Evolutionary conservation across 1,284 basidiomycete species (phyloP).

Genomic region (Tilletia caries): DNA sequence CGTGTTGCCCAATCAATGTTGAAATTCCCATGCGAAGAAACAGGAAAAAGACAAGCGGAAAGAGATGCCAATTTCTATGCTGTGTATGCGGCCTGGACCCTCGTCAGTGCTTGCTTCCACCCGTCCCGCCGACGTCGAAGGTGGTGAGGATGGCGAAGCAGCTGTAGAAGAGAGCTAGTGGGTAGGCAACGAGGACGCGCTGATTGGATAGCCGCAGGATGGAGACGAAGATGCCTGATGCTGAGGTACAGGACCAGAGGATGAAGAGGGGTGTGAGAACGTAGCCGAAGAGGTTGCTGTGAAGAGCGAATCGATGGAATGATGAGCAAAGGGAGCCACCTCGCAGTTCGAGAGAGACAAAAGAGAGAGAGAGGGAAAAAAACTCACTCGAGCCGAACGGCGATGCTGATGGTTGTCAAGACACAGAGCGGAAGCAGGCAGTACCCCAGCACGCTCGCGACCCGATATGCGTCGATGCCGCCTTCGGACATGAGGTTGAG

Average conservation of each 20-base stretch:
- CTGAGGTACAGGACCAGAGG: conserved; percentile 50
- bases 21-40: no score
- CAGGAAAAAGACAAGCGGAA: no score
- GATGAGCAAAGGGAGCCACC: background rate
- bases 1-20: no score
- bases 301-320: background rate
- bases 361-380: background rate
- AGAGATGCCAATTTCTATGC: no score
- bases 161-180: conserved; percentile 50
- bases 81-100: no score
- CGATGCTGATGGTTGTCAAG: conserved; percentile 83
- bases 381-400: conserved; percentile 81
- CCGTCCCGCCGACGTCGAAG: conserved; percentile 32
- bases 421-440: conserved; percentile 95
- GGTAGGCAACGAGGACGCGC: conserved; percentile 51
- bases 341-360: background rate
- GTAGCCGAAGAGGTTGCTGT: conserved; percentile 38
- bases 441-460: conserved; percentile 92
- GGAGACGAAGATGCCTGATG: conserved; percentile 53
- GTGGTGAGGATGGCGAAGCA: conserved; percentile 51
- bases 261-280: conserved; percentile 50
- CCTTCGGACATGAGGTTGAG: conserved; percentile 96
- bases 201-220: conserved; percentile 49
- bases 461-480: conserved; percentile 92
- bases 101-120: background rate